Evolutionary conservation across 2,329 filamentous ascomycete species (phyloP), one percentile per base, ranked within the genome.

Genomic region (Diaporthe sp.): DNA sequence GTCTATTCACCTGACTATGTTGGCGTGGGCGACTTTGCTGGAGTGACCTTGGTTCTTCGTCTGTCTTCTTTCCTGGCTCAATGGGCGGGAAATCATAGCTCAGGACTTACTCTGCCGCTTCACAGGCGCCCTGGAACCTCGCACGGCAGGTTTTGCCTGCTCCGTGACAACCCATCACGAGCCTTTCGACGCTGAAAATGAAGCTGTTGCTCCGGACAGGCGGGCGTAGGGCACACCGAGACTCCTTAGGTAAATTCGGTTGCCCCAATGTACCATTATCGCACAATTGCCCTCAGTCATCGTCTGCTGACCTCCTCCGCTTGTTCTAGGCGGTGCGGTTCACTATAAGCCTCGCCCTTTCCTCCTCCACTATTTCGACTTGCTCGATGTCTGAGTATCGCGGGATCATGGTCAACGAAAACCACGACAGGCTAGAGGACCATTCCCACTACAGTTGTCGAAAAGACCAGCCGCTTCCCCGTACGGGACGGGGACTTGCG

Each of bases 251-350:
- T 67, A 31, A 19, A 25, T 37, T 13, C 37, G 17, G 7, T 37
- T 67, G 44, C 44, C 13, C 22, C 42, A 51, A 67, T 22, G 9
- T 51, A 17, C 25, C n/a, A 42, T 28, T 55, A 55, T 19, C 61
- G 39, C 46, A 55, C 34, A 25, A 55, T 42, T 55, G 34, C 34
- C 49, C 49, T 69, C 49, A 25, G 46, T 53, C 25, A 55, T 55
- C 49, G n/a, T 42, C 65, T 55, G 65, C 46, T 69, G 65, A 55
- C 65, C 49, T 69, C 65, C 49, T 69, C 65, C 8, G n/a, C 65
- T 69, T 42, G 42, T 34, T 10, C 34, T 39, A 31, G 49, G 8
- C 28, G 55, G n/a, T 42, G 65, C 34, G n/a, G 28, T 22, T 25
- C 22, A 37, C 65, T 39, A 42, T 9, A 31, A 53, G 65, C 49